Percentiles rank a stretch among this genome's conserved stretches.
These are phyloP conservation scores for Mycena leptocephala DNA, from an alignment of 768 basidiomycete genomes.

Conservation along the genomic window DNA sequence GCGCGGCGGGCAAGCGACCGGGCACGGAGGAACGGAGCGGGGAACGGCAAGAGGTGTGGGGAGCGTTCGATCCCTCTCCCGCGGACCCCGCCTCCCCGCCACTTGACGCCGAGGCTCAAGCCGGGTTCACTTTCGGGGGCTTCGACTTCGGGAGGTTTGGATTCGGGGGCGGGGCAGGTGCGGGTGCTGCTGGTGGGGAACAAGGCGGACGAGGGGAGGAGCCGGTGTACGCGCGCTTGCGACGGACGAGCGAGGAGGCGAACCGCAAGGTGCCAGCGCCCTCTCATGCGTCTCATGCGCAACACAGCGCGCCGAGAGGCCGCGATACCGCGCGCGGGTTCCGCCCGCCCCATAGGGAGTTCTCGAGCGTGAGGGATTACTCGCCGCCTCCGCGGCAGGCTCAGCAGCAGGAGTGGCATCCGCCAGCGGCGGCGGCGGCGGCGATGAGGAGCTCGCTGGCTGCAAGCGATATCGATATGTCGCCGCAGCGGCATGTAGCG, in stretches of 20 bases:
- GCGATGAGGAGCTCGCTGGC: background rate
- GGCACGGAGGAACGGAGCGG: background rate
- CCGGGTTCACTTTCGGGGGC: conserved; percentile 23
- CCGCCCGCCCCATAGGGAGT: conserved; percentile 17
- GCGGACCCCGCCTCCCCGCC: conserved; percentile 1
- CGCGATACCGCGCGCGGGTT: conserved; percentile 22
- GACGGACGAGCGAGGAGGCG: conserved; percentile 33
- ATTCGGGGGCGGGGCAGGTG: conserved; percentile 18
- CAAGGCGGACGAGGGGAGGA: conserved; percentile 31
- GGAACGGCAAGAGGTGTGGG: conserved; percentile 33
- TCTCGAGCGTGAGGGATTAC: conserved; percentile 17
- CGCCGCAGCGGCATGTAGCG: background rate
- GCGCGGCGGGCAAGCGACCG: conserved; percentile 25
- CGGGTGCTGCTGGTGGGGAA: conserved; percentile 2
- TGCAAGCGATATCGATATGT: too few relatives aligned
- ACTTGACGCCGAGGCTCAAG: conserved; percentile 27
- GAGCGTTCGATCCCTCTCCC: conserved; percentile 34
- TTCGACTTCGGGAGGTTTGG: conserved; percentile 25
- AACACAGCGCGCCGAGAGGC: background rate
- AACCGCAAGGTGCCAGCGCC: conserved; percentile 25
- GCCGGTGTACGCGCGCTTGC: conserved; percentile 33
- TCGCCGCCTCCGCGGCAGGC: conserved; percentile 18
- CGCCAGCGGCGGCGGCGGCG: too few relatives aligned
- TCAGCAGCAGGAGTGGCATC: background rate
- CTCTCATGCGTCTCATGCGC: background rate